phyloP scores from a whole-genome alignment of 106 monocot genomes.

The Acorus calamus region DNA sequence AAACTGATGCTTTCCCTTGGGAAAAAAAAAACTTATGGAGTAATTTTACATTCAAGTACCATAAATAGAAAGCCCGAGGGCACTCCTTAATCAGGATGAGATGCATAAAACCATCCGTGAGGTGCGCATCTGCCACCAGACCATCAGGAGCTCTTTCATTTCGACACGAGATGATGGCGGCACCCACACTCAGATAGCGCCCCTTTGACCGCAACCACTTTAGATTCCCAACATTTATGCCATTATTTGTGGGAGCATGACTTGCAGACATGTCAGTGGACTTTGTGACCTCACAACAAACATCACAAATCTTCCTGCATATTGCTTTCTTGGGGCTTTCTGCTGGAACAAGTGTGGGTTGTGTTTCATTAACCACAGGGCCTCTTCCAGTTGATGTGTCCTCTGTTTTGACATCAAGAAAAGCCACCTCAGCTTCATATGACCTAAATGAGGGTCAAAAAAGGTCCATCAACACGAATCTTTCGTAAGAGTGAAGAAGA shows the following conservation, averaged over 20 bases:
- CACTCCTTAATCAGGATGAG: slow-evolving; percentile 84
- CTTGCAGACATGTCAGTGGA: slow-evolving; percentile 5
- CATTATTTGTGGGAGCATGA: slow-evolving; percentile 5
- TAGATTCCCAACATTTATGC: slow-evolving; percentile 15
- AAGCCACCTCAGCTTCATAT: slow-evolving; percentile 76
- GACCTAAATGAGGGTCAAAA: slow-evolving; percentile 31
- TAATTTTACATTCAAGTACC: slow-evolving; percentile 25
- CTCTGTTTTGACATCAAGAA: slow-evolving; percentile 29
- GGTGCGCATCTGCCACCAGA: slow-evolving; percentile 81
- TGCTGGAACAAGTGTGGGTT: slow-evolving; percentile 7
- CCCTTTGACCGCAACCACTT: slow-evolving; percentile 60
- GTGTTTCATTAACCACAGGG: background rate
- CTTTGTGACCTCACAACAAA: slow-evolving; percentile 29
- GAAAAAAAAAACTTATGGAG: background rate
- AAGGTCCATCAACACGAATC: background rate
- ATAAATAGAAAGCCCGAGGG: slow-evolving; percentile 67
- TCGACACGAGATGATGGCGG: slow-evolving; percentile 84
- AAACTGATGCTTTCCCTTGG: too few relatives aligned
- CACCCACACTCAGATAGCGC: slow-evolving; percentile 73
- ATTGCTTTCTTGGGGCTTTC: slow-evolving; percentile 18
- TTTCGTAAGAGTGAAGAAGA: too few relatives aligned
- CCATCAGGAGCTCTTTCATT: slow-evolving; percentile 94
- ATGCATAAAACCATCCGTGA: slow-evolving; percentile 90
- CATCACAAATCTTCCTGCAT: slow-evolving; percentile 46
- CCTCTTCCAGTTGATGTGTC: slow-evolving; percentile 8